These are phyloP conservation scores for Fusarium sp. DNA, from an alignment of 2,329 filamentous ascomycete species.

Conservation along the genomic window DNA sequence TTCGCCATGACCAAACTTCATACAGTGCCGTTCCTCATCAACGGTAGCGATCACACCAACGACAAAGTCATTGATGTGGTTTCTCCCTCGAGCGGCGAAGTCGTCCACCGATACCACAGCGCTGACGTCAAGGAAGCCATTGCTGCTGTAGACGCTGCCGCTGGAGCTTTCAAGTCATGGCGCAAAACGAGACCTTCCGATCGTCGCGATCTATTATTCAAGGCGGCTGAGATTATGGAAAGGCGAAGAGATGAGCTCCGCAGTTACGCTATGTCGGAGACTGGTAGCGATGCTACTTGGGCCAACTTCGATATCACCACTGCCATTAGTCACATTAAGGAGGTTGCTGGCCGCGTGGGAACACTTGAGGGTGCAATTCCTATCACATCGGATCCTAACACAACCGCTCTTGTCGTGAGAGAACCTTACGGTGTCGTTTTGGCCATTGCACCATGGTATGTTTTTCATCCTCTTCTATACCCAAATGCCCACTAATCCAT, in stretches of 20 bases:
- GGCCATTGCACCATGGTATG: slow-evolving; percentile 84
- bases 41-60: slow-evolving; percentile 60
- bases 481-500: background rate
- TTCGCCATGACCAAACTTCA: slow-evolving; percentile 40
- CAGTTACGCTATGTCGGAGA: slow-evolving; percentile 69
- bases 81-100: slow-evolving; percentile 65
- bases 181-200: slow-evolving; percentile 68
- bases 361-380: slow-evolving; percentile 57
- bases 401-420: slow-evolving; percentile 73
- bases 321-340: slow-evolving; percentile 57
- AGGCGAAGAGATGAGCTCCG: slow-evolving; percentile 71
- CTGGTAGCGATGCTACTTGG: slow-evolving; percentile 57
- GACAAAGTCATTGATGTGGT: slow-evolving; percentile 67
- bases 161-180: slow-evolving; percentile 79
- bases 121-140: slow-evolving; percentile 69
- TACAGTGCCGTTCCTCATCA: slow-evolving; percentile 59
- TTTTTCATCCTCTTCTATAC: background rate
- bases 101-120: slow-evolving; percentile 69
- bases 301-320: slow-evolving; percentile 56
- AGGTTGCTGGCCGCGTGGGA: slow-evolving; percentile 60
- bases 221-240: slow-evolving; percentile 75
- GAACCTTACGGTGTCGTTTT: slow-evolving; percentile 86
- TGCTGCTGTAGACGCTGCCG: slow-evolving; percentile 66
- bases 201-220: slow-evolving; percentile 78
- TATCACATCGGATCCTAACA: slow-evolving; percentile 47